Conservation (phyloP, 1,139 yeast species). For the Blastobotrys illinoisensis region DNA sequence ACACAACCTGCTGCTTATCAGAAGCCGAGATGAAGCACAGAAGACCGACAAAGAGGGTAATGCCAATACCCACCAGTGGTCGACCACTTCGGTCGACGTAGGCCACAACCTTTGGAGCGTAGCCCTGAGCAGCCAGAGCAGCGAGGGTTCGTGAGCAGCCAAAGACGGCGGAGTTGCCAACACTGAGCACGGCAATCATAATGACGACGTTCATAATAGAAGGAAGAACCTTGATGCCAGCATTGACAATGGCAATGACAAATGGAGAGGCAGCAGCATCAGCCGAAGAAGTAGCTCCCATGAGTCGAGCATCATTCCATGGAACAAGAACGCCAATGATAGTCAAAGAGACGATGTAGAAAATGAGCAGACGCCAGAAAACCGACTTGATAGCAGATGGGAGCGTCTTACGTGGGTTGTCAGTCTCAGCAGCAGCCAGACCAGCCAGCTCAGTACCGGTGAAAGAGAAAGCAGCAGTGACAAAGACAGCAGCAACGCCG, state of each 20-base stretch:
- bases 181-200: slow-evolving; percentile 60
- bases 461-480: slow-evolving; percentile 81
- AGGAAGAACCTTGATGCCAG: slow-evolving; percentile 57
- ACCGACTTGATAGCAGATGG: slow-evolving; percentile 70
- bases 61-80: slow-evolving; percentile 63
- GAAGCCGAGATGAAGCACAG: slow-evolving; percentile 67
- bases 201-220: slow-evolving; percentile 70
- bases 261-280: slow-evolving; percentile 65
- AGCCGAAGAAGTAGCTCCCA: slow-evolving; percentile 41
- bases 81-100: slow-evolving; percentile 73
- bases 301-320: slow-evolving; percentile 44
- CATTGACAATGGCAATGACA: slow-evolving; percentile 58
- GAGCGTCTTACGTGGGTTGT: slow-evolving; percentile 61
- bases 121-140: slow-evolving; percentile 78
- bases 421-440: slow-evolving; percentile 79
- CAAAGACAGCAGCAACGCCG: slow-evolving; percentile 75
- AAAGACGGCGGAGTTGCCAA: slow-evolving; percentile 70
- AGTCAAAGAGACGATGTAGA: slow-evolving; percentile 55
- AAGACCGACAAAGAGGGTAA: slow-evolving; percentile 56
- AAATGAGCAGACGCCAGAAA: slow-evolving; percentile 62
- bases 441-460: slow-evolving; percentile 83
- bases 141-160: slow-evolving; percentile 79
- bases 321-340: slow-evolving; percentile 62
- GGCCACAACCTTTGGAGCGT: slow-evolving; percentile 67
- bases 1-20: slow-evolving; percentile 59